These are phyloP conservation scores for Furcasterigmium furcatum DNA, from an alignment of 2,329 filamentous ascomycete species.

Conservation along the genomic window DNA sequence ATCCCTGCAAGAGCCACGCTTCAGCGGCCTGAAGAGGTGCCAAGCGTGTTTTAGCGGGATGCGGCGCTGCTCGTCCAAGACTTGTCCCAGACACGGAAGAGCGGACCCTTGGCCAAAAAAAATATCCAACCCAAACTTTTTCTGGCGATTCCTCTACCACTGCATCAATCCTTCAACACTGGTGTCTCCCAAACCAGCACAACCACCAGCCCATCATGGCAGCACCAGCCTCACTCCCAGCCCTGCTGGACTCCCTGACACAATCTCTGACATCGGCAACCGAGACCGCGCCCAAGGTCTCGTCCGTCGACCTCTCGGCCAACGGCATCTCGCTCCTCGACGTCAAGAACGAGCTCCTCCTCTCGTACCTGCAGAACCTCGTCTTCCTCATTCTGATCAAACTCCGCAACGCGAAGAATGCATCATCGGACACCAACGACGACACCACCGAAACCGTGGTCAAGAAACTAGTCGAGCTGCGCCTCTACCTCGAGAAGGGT, in stretches of 20 bases:
- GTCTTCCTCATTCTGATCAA: constrained; percentile 84
- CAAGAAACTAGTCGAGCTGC: constrained; percentile 83
- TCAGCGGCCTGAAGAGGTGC: no score
- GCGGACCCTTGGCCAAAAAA: no score
- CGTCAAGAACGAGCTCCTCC: constrained; percentile 93
- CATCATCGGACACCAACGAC: constrained; percentile 17
- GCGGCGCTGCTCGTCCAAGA: constrained; percentile 7
- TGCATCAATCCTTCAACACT: no score
- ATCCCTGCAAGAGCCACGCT: no score
- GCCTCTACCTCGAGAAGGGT: constrained; percentile 91
- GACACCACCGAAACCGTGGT: constrained; percentile 64
- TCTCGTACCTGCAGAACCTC: constrained; percentile 93
- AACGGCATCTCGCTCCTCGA: constrained; percentile 94
- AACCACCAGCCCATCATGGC: constrained; percentile 46
- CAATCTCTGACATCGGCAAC: constrained; percentile 61
- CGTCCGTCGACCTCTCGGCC: constrained; percentile 66
- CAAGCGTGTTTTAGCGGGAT: constrained; percentile 6
- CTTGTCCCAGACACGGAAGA: constrained; percentile 10
- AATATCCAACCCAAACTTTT: no score
- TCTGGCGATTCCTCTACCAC: no score
- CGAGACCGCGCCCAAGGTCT: constrained; percentile 61
- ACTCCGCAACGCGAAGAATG: constrained; percentile 51
- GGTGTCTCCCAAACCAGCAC: no score
- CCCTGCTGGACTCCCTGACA: constrained; percentile 50
- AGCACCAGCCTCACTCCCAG: constrained; percentile 43